These are phyloP conservation scores for Pyrenophora seminiperda DNA, from an alignment of 2,329 filamentous ascomycete genomes.

Conservation along the genomic window DNA sequence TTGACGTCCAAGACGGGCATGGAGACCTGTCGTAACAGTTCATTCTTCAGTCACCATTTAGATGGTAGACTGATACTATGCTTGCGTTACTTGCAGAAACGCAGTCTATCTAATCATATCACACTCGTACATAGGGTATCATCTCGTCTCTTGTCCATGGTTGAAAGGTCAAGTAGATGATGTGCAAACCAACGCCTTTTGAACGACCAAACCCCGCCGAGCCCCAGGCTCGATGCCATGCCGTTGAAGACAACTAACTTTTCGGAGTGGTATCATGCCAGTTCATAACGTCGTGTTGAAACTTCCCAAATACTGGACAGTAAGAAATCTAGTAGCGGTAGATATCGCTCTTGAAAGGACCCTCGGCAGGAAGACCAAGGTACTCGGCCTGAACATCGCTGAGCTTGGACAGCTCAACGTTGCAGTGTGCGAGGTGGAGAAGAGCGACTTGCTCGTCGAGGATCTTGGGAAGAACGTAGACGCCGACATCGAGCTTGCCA, in stretches of 20 bases:
- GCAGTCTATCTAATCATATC: conserved; percentile 21
- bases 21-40: conserved; percentile 20
- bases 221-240: conserved; percentile 52
- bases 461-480: conserved; percentile 98
- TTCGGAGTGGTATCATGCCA: conserved; percentile 60
- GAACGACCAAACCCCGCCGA: conserved; percentile 37
- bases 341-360: conserved; percentile 96
- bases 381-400: conserved; percentile 90
- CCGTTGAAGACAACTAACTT: conserved; percentile 67
- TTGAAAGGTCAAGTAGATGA: conserved; percentile 48
- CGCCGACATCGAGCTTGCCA: conserved; percentile 86
- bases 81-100: conserved; percentile 26
- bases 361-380: conserved; percentile 81
- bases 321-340: conserved; percentile 58
- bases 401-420: conserved; percentile 89
- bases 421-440: conserved; percentile 91
- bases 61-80: conserved; percentile 26
- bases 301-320: conserved; percentile 35
- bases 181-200: conserved; percentile 47
- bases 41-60: conserved; percentile 24
- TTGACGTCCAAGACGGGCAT: conserved; percentile 18
- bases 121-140: conserved; percentile 40
- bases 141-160: conserved; percentile 41
- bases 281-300: conserved; percentile 66
- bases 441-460: conserved; percentile 97